Evolutionary conservation across 2,329 filamentous ascomycete genomes (phyloP).

Genomic region (Decorospora gaudefroyi): DNA sequence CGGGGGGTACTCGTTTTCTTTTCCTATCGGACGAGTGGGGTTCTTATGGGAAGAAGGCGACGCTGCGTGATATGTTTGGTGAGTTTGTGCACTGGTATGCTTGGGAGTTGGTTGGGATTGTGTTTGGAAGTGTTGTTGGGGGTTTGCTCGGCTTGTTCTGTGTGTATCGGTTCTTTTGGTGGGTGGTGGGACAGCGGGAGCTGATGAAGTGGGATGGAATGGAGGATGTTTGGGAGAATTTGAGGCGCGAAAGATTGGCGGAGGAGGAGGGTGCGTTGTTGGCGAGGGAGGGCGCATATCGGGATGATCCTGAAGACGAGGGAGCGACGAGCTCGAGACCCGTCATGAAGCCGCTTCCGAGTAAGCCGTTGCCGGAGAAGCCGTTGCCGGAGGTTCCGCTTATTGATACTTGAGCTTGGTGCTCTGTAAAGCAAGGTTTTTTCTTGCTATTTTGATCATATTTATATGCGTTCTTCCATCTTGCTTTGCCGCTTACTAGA

Average conservation of each 20-base stretch:
- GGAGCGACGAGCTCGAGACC: too few relatives aligned
- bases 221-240: slow-evolving; percentile 40
- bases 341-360: slow-evolving; percentile 33
- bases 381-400: slow-evolving; percentile 43
- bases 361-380: slow-evolving; percentile 44
- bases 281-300: slow-evolving; percentile 22
- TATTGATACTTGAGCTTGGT: slow-evolving; percentile 31
- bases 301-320: slow-evolving; percentile 32
- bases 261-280: slow-evolving; percentile 35
- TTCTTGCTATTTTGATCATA: not conserved
- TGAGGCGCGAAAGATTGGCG: slow-evolving; percentile 25
- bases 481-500: too few relatives aligned
- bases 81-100: slow-evolving; percentile 32
- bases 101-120: slow-evolving; percentile 31
- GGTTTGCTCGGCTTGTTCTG: slow-evolving; percentile 25
- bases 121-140: slow-evolving; percentile 23
- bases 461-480: not conserved
- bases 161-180: slow-evolving; percentile 26
- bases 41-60: slow-evolving; percentile 39
- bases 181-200: slow-evolving; percentile 31
- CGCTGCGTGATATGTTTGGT: slow-evolving; percentile 33
- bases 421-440: not conserved
- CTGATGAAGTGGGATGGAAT: slow-evolving; percentile 44
- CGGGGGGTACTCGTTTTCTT: slow-evolving; percentile 32
- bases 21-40: slow-evolving; percentile 39